A percentile compares a stretch with the other conserved stretches of the same genome.
Conservation (phyloP, 345 rosid species). For the Gynandropsis gynandra region DNA sequence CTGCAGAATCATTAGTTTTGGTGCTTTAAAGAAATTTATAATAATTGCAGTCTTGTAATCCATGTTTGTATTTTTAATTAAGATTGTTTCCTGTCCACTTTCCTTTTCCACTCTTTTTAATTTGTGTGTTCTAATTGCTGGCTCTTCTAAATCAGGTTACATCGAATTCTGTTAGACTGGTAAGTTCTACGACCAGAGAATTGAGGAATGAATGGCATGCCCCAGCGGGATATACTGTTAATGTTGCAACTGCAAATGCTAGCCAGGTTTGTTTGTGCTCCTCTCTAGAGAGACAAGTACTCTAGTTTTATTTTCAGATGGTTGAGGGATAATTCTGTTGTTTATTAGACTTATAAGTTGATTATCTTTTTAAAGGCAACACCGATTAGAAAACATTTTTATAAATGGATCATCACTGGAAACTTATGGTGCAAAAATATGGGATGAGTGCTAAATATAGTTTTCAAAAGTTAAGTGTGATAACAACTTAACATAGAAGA, state of each 20-base stretch:
- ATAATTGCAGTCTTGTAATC: slow-evolving; percentile 4
- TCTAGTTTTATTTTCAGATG: not conserved
- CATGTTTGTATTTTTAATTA: slow-evolving; percentile 4
- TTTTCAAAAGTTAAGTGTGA: too few species aligned
- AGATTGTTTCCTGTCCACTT: not conserved
- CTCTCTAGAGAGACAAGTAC: slow-evolving; percentile 6
- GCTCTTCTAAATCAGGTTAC: slow-evolving; percentile 52
- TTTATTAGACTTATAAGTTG: slow-evolving; percentile 3
- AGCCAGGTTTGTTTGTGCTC: slow-evolving; percentile 56
- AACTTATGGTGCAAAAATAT: too few species aligned
- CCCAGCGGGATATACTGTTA: slow-evolving; percentile 66
- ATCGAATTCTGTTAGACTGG: slow-evolving; percentile 78
- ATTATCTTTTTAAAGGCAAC: slow-evolving; percentile 10
- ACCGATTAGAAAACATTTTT: not conserved
- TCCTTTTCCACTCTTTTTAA: slow-evolving; percentile 4
- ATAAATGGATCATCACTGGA: too few species aligned
- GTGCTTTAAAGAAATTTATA: slow-evolving; percentile 5
- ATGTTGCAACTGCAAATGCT: slow-evolving; percentile 91
- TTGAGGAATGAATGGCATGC: slow-evolving; percentile 71
- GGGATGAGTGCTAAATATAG: too few species aligned
- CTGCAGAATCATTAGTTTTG: not conserved
- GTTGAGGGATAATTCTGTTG: not conserved
- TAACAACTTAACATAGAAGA: too few species aligned
- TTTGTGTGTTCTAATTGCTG: slow-evolving; percentile 11
- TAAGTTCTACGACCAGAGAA: slow-evolving; percentile 64